phyloP scores from a whole-genome alignment of 208 protist genomes.

The Leishmania tropica region DNA sequence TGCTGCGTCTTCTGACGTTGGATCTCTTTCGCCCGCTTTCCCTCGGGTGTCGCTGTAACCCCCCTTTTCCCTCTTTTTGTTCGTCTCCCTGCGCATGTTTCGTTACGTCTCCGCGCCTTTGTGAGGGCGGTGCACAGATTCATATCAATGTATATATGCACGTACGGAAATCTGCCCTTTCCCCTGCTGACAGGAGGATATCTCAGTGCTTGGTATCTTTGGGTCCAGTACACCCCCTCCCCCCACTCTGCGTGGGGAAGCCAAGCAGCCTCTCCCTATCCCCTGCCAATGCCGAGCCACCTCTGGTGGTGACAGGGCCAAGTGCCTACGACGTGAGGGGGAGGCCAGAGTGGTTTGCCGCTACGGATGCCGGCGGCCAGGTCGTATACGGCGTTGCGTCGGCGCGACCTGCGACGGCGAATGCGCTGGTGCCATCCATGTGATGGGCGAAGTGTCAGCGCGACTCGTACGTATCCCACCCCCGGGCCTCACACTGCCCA shows the following conservation, averaged over 20 bases:
- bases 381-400: too few relatives aligned
- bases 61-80: background rate
- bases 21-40: background rate
- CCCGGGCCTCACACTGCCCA: background rate
- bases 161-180: background rate
- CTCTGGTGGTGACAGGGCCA: background rate
- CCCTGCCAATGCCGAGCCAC: background rate
- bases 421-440: too few relatives aligned
- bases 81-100: background rate
- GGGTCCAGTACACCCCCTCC: background rate
- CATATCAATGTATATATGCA: background rate
- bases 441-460: background rate
- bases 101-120: background rate
- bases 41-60: background rate
- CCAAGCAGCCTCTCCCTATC: background rate
- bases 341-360: background rate
- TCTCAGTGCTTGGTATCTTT: background rate
- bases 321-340: background rate
- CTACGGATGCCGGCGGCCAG: background rate
- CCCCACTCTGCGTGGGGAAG: background rate
- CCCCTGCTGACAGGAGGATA: background rate
- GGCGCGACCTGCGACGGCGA: too few relatives aligned
- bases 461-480: background rate
- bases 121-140: background rate
- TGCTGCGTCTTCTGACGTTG: background rate